Base-by-base conservation (phyloP, 768 basidiomycete species). In the Gloeopeniophorella convolvens region DNA sequence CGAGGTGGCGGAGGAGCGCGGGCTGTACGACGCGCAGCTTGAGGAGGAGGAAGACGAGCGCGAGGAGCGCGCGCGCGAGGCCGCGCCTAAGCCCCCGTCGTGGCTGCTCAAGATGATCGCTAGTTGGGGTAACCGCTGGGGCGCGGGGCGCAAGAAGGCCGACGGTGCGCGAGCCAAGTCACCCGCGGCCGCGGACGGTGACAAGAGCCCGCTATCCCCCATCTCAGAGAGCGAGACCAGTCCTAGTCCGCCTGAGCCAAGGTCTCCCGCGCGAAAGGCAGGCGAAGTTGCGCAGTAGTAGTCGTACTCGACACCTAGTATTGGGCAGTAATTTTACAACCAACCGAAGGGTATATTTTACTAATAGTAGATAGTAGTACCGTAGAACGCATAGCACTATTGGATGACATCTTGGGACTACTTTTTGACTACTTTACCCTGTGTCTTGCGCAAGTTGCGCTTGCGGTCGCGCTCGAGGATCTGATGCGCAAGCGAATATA, bases 31-130 rank as follows among this genome's bases (percentile, higher is more conserved):
- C 20, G 57, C 58, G 41, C 46, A 37, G 21, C 52, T 59, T 12
- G 58, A 58, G 18, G 68, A 65, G 4, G 66, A 67, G 27, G 67
- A 60, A 20, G 76, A 78, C 43, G 64, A 65, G 48, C 77, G 77
- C 49, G 77, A 75, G 33, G 77, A 81, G 39, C 72, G 74, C 60
- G 73, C 80, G 64, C 73, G 73, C 27, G 69, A 67, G 18, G 79
- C 85, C 63, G 79, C 78, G 47, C 85, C 85, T 26, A 80, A 85
- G 62, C 79, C 79, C 47, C 85, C 85, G 31, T 80, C 86, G 73
- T 89, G 87, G 87, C 62, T 88, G 46, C 66, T 89, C 59, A 71
- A 75, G 60, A 78, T 88, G 66, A 85, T 89, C 64, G 86, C 81
- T 39, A 83, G 82, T 51, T 88, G 84, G 85, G 83, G 80, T 6